Base-by-base conservation (phyloP, 2,329 filamentous ascomycete genomes). In the Xylaria sp. region DNA sequence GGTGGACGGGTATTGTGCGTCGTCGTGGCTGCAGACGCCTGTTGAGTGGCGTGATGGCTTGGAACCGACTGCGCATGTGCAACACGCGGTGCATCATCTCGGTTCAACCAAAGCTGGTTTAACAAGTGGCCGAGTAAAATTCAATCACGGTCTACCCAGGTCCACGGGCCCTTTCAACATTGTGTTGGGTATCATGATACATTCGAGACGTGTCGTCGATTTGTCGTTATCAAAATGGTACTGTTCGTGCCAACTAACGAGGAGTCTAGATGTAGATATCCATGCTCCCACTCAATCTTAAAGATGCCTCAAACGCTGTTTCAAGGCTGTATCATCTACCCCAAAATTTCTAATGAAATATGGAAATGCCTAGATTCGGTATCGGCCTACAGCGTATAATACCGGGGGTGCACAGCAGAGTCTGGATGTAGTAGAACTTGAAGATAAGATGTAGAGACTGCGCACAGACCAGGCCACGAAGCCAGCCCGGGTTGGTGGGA, bases 21-120 rank as follows among this genome's bases (percentile, higher is more conserved):
- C 43, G 34, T 30, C 23, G 23, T 25, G 25, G 32, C 25, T 18
- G n/a, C 0, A 36, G 48, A 57, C 39, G 43, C 12, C 36, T 9
- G 4, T 32, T 8, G 4, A 62, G 30, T 10, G 50, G 59, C 28
- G 45, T 23, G 50, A 12, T 59, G 0, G 43, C 23, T 36, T 30
- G 60, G 30, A 55, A 46, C 45, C 25, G 15, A 12, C 32, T 8
- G 6, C 25, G 58, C 25, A 12, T 50, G 46, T 30, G 36, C 45
- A 45, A 13, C 23, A 36, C 39, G 32, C 30, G 66, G 18, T 28
- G 50, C 66, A 68, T 68, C 28, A 41, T 60, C 23, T 30, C n/a
- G 23, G 4, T 15, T 25, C 13, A 3, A 25, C 20, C 8, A 48
- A 20, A 20, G 13, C n/a, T 25, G 25, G n/a, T 18, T 32, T 46